Conservation (phyloP, 2,329 filamentous ascomycete species). For the Fusarium coicis region DNA sequence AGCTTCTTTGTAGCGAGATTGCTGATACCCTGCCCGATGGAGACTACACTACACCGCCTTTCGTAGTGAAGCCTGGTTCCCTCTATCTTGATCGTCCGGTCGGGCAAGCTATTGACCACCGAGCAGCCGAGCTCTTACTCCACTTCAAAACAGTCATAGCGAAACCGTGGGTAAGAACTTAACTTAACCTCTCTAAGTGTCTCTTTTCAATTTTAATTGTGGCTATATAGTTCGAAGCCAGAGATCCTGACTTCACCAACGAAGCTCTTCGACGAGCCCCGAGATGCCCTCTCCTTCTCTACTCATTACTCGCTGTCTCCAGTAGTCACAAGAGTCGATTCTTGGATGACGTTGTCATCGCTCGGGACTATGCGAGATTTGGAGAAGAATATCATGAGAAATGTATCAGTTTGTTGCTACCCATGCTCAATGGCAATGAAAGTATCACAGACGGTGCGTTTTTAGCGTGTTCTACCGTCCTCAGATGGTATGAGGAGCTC, state of each 20-base stretch:
- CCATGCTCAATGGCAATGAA: neutral
- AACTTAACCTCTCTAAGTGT: accelerated
- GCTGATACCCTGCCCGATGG: neutral
- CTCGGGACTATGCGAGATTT: neutral
- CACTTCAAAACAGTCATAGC: neutral
- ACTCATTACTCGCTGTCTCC: neutral
- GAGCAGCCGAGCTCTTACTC: neutral
- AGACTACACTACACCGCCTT: neutral
- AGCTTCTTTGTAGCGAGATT: neutral
- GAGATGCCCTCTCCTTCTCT: neutral
- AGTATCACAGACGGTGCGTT: neutral
- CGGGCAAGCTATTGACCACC: neutral
- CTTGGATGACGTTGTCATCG: neutral
- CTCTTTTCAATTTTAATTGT: neutral
- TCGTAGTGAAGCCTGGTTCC: neutral
- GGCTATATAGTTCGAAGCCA: neutral
- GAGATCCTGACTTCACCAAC: neutral
- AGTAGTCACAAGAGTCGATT: neutral
- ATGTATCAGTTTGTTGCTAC: neutral
- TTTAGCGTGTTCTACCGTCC: neutral
- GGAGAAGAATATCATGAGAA: neutral
- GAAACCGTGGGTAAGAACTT: neutral
- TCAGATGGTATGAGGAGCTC: neutral
- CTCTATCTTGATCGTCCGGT: neutral
- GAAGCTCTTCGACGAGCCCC: neutral